These are phyloP conservation scores for Globisporangium cystogenes DNA, from an alignment of 352 stramenopile genomes.

Conservation along the genomic window DNA sequence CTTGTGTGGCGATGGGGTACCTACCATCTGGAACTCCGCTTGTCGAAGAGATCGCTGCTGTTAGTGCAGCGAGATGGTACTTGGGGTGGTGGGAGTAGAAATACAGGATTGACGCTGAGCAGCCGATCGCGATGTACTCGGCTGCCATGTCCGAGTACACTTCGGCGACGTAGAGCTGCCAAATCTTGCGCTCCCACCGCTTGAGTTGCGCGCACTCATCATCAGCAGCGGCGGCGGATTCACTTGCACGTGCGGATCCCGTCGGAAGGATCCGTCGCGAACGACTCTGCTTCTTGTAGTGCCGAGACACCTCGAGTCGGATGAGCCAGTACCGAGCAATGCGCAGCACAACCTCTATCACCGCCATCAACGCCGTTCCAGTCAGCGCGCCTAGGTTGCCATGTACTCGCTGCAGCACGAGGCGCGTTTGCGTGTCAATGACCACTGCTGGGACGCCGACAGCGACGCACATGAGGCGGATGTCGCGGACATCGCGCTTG, in stretches of 20 bases:
- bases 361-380: neutral
- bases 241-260: neutral
- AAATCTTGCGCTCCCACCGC: conserved; percentile 15
- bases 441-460: conserved; percentile 19
- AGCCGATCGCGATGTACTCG: conserved; percentile 39
- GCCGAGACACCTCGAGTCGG: too few relatives aligned
- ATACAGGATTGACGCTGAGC: too few relatives aligned
- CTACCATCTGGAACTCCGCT: too few relatives aligned
- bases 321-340: too few relatives aligned
- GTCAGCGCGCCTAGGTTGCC: conserved; percentile 2
- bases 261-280: neutral
- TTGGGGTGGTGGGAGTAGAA: too few relatives aligned
- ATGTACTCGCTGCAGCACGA: conserved; percentile 2
- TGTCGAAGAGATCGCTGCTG: too few relatives aligned
- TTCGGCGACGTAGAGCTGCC: conserved; percentile 24
- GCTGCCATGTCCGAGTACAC: conserved; percentile 34
- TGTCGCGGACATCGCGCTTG: conserved; percentile 19
- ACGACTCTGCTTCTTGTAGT: too few relatives aligned
- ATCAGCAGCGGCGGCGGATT: neutral
- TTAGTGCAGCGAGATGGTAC: too few relatives aligned
- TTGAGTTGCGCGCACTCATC: neutral
- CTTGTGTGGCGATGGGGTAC: too few relatives aligned
- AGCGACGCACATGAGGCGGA: conserved; percentile 30
- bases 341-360: conserved; percentile 2
- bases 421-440: conserved; percentile 16